Base-by-base conservation (phyloP, 352 stramenopile genomes). In the Phytophthora podocarpi region DNA sequence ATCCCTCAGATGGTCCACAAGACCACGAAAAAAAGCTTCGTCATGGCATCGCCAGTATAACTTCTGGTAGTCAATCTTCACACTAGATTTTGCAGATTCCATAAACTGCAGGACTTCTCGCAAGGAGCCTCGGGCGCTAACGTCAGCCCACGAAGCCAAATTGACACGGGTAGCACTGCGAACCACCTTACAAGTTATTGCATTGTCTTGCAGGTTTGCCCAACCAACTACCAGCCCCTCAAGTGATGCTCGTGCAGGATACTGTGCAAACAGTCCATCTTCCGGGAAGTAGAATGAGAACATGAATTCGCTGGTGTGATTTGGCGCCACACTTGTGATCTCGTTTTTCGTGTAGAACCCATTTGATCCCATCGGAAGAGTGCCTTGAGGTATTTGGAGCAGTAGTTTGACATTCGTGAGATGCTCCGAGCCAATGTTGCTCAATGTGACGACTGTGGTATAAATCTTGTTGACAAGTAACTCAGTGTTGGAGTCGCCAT, bases 231-330 rank as follows among this genome's bases (percentile, higher is more conserved):
- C 59, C 16, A 67, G 34, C 0, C 57, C 70, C 4, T 72, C 49
- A 13, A 82, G 43, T 8, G 78, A 72, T 8, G 76, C 74, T 15
- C 83, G 72, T 0, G 76, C 78, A 20, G 80, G 74, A 45, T 87
- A 90, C 30, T 87, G 76, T 2, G 59, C 36, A 39, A 86, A 91
- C 8, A 48, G 11, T 15, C 82, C 80, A 26, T 55, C 55, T 16
- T 56, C 26, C 3, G 82, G 76, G 51, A 90, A 91, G 61, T 89
- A 91, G 48, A 87, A 91, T 1, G 66, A 70, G 43, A 75, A 85
- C 13, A 43, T 60, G 20, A 78, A 71, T 42, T 65, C 70, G 20
- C 32, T 63, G 1, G 78, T 87, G 16, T 70, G 28, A 37, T 89
- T 86, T 12, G 80, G 52, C 5, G 45, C 49, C 15, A 89, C 41